Conservation (phyloP, 129 eudicot genomes). For the Mikania micrantha region DNA sequence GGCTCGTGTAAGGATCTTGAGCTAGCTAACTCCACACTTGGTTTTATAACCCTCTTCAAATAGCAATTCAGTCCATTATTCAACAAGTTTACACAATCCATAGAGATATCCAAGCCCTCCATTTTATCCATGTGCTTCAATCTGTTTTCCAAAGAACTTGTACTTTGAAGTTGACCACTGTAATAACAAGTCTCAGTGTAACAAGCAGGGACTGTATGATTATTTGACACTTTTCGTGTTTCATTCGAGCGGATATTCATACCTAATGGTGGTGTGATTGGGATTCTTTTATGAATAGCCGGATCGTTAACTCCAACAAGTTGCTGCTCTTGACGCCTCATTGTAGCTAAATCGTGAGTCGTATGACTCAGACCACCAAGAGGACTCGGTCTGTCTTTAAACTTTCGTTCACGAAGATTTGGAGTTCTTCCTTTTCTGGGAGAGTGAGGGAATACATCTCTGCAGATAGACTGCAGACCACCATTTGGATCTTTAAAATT, state of each 20-base stretch:
- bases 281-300: slow-evolving; percentile 50
- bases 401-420: slow-evolving; percentile 42
- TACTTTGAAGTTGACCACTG: slow-evolving; percentile 42
- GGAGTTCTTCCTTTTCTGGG: slow-evolving; percentile 67
- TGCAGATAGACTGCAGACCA: slow-evolving; percentile 51
- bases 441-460: slow-evolving; percentile 67
- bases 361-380: slow-evolving; percentile 58
- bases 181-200: slow-evolving; percentile 37
- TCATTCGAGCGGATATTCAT: slow-evolving; percentile 37
- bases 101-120: slow-evolving; percentile 45
- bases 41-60: slow-evolving; percentile 46
- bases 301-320: slow-evolving; percentile 50
- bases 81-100: slow-evolving; percentile 58
- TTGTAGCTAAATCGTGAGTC: slow-evolving; percentile 26
- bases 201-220: slow-evolving; percentile 18
- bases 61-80: slow-evolving; percentile 57
- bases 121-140: slow-evolving; percentile 55
- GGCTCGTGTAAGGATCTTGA: slow-evolving; percentile 30
- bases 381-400: slow-evolving; percentile 65
- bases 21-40: slow-evolving; percentile 44
- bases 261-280: slow-evolving; percentile 73
- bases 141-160: slow-evolving; percentile 48
- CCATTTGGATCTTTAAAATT: slow-evolving; percentile 43
- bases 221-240: slow-evolving; percentile 33
- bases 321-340: slow-evolving; percentile 40